Percentiles rank a stretch among this genome's conserved stretches.
Evolutionary conservation across 1,284 basidiomycete species (phyloP).

Genomic region (Cryptococcus sp.): DNA sequence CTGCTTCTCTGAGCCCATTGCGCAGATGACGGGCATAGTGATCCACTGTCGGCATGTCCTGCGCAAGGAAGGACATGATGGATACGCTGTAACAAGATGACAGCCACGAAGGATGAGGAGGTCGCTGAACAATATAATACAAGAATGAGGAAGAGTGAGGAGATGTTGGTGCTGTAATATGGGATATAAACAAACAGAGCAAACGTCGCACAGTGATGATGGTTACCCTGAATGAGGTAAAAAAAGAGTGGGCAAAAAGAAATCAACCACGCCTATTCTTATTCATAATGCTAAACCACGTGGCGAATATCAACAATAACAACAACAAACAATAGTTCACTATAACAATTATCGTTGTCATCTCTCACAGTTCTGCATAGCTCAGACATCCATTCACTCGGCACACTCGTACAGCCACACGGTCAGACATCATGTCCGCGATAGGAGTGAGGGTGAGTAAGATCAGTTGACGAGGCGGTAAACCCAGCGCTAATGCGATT

Average conservation of each 20-base stretch:
- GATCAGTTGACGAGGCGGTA: no score
- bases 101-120: not conserved
- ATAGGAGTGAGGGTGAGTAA: conserved; percentile 35
- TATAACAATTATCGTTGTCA: not conserved
- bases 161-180: not conserved
- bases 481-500: conserved; percentile 29
- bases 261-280: conserved; percentile 7
- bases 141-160: not conserved
- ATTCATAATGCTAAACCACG: conserved; percentile 4
- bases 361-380: no score
- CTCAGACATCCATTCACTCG: not conserved
- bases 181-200: conserved; percentile 15
- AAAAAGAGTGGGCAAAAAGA: conserved; percentile 2
- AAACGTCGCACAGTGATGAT: no score
- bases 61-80: conserved; percentile 10
- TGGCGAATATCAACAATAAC: conserved; percentile 5
- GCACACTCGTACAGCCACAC: not conserved
- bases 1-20: conserved; percentile 32
- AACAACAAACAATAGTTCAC: conserved; percentile 3
- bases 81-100: not conserved
- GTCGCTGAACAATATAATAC: not conserved
- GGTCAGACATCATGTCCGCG: conserved; percentile 29
- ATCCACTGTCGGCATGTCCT: conserved; percentile 29
- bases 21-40: conserved; percentile 41
- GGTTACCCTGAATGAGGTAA: conserved; percentile 1